phyloP scores from a whole-genome alignment of 163 green algal genomes.

The Scenedesmus sp. region DNA sequence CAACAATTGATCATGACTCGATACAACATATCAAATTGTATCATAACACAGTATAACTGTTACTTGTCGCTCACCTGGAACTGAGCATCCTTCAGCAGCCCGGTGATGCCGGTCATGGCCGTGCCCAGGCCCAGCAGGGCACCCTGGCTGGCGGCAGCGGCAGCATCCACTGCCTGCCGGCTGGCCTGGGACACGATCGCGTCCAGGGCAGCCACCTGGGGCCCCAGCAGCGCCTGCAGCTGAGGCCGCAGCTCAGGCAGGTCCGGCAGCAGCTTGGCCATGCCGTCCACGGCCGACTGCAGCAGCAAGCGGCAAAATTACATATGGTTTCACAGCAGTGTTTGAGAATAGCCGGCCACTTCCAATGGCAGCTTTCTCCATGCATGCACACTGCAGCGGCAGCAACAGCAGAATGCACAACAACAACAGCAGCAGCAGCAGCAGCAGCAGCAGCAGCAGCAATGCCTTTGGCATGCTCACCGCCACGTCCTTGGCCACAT shows the following conservation, averaged over 20 bases:
- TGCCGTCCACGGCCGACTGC: background rate
- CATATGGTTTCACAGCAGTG: too few species aligned
- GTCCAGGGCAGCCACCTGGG: background rate
- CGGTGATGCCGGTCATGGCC: slow-evolving; percentile 20
- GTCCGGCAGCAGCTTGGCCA: slow-evolving; percentile 20
- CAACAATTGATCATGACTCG: background rate
- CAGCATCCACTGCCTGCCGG: background rate
- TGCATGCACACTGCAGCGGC: background rate
- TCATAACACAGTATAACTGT: background rate
- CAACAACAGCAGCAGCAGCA: background rate
- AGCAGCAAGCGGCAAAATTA: too few species aligned
- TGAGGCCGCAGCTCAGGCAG: slow-evolving; percentile 9
- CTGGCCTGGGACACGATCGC: background rate
- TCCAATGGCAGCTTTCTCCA: background rate
- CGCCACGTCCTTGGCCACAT: background rate
- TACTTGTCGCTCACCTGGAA: slow-evolving; percentile 21
- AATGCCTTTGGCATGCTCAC: background rate
- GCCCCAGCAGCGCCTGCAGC: slow-evolving; percentile 22
- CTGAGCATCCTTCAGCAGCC: slow-evolving; percentile 16
- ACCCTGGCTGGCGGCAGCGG: slow-evolving; percentile 23
- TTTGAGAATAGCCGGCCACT: too few species aligned
- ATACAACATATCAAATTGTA: background rate
- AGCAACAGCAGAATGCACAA: background rate
- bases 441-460: background rate
- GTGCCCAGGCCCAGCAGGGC: background rate